Evolutionary conservation across 768 basidiomycete genomes (phyloP), one percentile per base, ranked within the genome.

Genomic region (Termitomyces sp.): DNA sequence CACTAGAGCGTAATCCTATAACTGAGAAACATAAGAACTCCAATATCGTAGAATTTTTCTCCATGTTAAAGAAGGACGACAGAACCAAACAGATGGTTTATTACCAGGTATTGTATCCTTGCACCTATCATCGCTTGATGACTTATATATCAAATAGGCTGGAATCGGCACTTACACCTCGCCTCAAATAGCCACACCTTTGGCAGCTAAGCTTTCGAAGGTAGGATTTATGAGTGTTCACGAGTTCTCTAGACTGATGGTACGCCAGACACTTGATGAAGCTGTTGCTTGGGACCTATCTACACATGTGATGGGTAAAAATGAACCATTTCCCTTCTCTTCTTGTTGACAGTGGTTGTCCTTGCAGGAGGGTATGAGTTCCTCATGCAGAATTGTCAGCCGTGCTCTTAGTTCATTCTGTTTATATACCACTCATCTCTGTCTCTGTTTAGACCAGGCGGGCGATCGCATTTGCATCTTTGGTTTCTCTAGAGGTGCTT

Each of bases 131-230:
- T 28, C 2, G 32, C 30, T 7, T 32, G 6, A 20, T 36, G 14
- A 18, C 33, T 14, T 14, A 40, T 18, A 40, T 18, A 43, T 58
- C 43, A 36, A 41, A 18, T 20, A 44, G 62, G 79, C 85, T 28
- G 85, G 85, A 7, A 86, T 86, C 48, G 85, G 85, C 4, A 87
- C 85, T 1, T 87, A 86, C 55, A 78, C 77, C 7, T 70, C 74
- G 7, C 82, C 82, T 0, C 64, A 80, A 60, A 72, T 82, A 18
- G 82, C 78, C 4, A 82, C 82, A 2, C 82, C 81, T 0, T 50
- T 79, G 3, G 66, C 65, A 64, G 71, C 80, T 1, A 79, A 67
- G 40, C 48, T 71, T 28, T 69, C 67, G 6, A 71, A 71, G 68
- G 71, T 32, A 32, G 32, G 32, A 5, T 32, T 7, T 32, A 32